These are phyloP conservation scores for Pythium folliculosum DNA, from an alignment of 352 stramenopile genomes.

Conservation along the genomic window DNA sequence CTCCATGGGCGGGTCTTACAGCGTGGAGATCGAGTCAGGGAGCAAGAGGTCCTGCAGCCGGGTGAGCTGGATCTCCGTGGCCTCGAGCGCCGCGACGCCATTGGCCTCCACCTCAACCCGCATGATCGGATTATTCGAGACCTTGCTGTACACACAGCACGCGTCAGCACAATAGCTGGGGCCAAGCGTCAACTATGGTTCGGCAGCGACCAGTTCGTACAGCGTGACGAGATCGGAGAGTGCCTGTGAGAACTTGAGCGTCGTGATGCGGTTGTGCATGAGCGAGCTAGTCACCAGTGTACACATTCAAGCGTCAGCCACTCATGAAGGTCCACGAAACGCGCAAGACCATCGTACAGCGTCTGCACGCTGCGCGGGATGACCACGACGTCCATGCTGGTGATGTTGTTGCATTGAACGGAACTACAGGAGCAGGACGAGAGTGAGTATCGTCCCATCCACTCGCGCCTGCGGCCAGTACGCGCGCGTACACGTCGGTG, in stretches of 20 bases:
- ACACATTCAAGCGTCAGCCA: background rate
- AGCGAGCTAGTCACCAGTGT: background rate
- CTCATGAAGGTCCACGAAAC: background rate
- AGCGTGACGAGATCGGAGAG: conserved; percentile 12
- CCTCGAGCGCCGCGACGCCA: conserved; percentile 2
- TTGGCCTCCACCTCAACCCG: background rate
- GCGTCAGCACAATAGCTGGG: too few relatives aligned
- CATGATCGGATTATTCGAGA: conserved; percentile 12
- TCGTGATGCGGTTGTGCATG: conserved; percentile 8
- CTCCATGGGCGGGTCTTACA: background rate
- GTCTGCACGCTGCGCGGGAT: conserved; percentile 5
- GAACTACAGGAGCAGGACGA: background rate
- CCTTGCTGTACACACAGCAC: background rate
- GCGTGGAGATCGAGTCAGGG: background rate
- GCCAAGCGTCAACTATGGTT: background rate
- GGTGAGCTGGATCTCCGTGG: conserved; percentile 7
- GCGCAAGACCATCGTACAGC: background rate
- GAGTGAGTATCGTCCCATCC: too few relatives aligned
- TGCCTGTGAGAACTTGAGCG: conserved; percentile 7
- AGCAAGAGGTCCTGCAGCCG: conserved; percentile 6
- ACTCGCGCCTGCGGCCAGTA: too few relatives aligned
- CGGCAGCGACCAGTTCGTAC: background rate
- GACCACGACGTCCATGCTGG: conserved; percentile 7
- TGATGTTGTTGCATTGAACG: background rate
- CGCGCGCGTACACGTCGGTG: background rate